phyloP scores from a whole-genome alignment of 1,284 basidiomycete genomes.

The Ceratobasidium sp. region DNA sequence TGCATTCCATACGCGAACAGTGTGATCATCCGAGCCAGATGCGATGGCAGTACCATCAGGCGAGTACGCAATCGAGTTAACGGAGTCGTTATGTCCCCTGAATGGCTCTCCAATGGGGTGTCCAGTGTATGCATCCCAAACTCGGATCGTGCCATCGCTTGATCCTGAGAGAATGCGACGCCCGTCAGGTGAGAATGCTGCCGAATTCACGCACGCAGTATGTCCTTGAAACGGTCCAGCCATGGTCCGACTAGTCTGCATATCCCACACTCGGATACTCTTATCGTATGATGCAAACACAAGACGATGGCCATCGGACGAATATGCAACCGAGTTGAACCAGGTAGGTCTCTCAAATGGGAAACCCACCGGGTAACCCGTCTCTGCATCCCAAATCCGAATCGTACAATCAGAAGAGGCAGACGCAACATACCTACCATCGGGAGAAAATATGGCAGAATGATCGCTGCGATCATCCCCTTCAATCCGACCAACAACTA shows the following conservation, averaged over 20 bases:
- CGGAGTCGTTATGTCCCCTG: background rate
- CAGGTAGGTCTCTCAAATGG: background rate
- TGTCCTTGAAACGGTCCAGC: conserved; percentile 13
- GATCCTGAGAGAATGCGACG: conserved; percentile 48
- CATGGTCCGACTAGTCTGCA: background rate
- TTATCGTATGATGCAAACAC: conserved; percentile 23
- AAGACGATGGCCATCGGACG: conserved; percentile 24
- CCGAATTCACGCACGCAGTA: conserved; percentile 34
- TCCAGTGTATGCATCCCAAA: conserved; percentile 57
- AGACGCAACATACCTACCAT: background rate
- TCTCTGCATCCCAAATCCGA: background rate
- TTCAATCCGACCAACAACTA: background rate
- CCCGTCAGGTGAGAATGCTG: conserved; percentile 36
- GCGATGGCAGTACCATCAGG: conserved; percentile 4
- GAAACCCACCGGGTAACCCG: no score
- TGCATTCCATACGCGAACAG: conserved; percentile 37
- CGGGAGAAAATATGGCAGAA: background rate
- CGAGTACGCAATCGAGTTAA: conserved; percentile 6
- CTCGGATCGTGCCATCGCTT: conserved; percentile 60
- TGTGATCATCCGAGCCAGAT: conserved; percentile 6
- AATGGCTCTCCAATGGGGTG: background rate
- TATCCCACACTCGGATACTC: conserved; percentile 38
- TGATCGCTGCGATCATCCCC: background rate
- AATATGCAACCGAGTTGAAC: conserved; percentile 32
- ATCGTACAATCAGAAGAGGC: background rate